phyloP scores from a whole-genome alignment of 164 flowering plant genomes.

The Cinnamomum micranthum region DNA sequence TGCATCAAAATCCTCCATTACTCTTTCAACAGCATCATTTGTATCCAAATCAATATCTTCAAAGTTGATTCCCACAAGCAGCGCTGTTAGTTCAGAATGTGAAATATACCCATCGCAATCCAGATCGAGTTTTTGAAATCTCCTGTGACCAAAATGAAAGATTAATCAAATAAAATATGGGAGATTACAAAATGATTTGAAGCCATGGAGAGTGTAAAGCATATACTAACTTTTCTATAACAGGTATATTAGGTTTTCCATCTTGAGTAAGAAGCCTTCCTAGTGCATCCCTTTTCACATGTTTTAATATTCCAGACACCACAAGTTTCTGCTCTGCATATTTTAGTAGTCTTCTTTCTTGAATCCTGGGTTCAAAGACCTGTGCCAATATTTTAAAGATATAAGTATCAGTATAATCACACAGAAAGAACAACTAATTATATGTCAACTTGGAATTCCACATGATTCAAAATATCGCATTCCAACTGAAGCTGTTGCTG shows the following conservation, averaged over 20 bases:
- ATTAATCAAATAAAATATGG: conserved; percentile 5
- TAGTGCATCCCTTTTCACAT: conserved; percentile 42
- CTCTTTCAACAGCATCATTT: not conserved
- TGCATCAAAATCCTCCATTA: conserved; percentile 64
- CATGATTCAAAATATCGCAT: not conserved
- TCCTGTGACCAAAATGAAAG: conserved; percentile 32
- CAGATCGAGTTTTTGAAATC: conserved; percentile 48
- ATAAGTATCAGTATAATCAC: not conserved
- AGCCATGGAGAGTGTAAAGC: not conserved
- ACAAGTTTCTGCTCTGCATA: conserved; percentile 75
- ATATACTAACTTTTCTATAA: conserved; percentile 43
- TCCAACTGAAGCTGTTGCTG: not conserved
- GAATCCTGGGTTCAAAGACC: conserved; percentile 90
- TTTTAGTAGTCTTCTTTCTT: conserved; percentile 56
- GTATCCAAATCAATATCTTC: not conserved
- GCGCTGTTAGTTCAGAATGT: conserved; percentile 52
- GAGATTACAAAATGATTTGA: not conserved
- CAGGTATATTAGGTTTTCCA: conserved; percentile 50
- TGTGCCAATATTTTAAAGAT: conserved; percentile 20
- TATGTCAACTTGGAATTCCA: not conserved
- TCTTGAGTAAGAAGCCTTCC: conserved; percentile 61
- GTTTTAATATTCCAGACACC: conserved; percentile 57
- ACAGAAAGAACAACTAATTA: not conserved
- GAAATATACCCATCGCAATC: conserved; percentile 42
- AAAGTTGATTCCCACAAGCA: conserved; percentile 20